Percentiles rank a stretch among this genome's conserved stretches.
Conservation (phyloP, 1,284 basidiomycete genomes). For the Ustilago cynodontis region DNA sequence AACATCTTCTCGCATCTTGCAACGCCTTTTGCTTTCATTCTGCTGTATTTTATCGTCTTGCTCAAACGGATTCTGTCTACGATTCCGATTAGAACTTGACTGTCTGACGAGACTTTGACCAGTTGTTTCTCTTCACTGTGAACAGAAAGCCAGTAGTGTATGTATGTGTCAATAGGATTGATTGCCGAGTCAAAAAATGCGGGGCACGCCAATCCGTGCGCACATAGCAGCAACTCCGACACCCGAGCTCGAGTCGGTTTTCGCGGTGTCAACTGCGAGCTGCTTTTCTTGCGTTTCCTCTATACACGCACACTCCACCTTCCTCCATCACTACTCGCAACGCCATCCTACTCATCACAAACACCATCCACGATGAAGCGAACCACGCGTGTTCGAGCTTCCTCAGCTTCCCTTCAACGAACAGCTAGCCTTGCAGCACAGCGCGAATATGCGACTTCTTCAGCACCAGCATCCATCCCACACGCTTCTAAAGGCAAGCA, state of each 20-base stretch:
- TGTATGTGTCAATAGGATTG: too few species aligned
- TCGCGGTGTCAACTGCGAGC: slow-evolving; percentile 9
- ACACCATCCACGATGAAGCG: background rate
- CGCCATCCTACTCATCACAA: background rate
- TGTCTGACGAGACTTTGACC: too few species aligned
- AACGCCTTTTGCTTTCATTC: slow-evolving; percentile 4
- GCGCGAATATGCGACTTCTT: background rate
- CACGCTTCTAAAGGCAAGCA: background rate
- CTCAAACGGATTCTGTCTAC: too few species aligned
- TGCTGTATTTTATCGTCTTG: slow-evolving; percentile 26
- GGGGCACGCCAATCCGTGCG: slow-evolving; percentile 12
- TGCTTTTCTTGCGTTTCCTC: background rate
- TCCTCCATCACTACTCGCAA: background rate
- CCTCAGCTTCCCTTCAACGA: background rate
- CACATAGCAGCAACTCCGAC: slow-evolving; percentile 17
- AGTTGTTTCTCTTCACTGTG: too few species aligned
- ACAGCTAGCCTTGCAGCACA: background rate
- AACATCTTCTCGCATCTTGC: background rate
- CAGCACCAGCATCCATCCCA: background rate
- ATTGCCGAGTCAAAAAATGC: slow-evolving; percentile 3
- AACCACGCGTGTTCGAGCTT: background rate
- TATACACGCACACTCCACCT: background rate
- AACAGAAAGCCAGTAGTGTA: too few species aligned
- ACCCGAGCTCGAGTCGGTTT: slow-evolving; percentile 22
- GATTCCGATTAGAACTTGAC: too few species aligned